Conservation (phyloP, 768 basidiomycete genomes). For the Floccularia luteovirens region DNA sequence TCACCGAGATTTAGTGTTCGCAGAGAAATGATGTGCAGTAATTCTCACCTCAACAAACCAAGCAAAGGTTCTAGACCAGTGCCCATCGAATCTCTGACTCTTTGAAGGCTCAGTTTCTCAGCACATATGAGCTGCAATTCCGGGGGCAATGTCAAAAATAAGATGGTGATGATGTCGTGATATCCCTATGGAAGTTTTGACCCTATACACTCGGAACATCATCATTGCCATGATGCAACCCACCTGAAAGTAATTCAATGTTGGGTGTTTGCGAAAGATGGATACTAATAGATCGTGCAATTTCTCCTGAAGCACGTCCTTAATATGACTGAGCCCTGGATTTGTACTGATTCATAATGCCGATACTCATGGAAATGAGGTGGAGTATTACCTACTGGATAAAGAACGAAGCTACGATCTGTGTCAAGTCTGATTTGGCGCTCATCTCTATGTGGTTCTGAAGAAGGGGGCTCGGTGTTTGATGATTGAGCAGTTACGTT, state of each 20-base stretch:
- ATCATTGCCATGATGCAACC: slow-evolving; percentile 2
- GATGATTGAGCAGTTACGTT: slow-evolving; percentile 1
- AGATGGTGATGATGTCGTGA: slow-evolving; percentile 85
- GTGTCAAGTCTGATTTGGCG: slow-evolving; percentile 86
- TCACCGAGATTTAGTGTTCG: not conserved
- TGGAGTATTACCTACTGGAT: slow-evolving; percentile 70
- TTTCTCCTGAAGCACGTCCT: slow-evolving; percentile 52
- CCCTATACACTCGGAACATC: not conserved
- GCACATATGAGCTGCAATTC: slow-evolving; percentile 48
- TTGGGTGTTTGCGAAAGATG: slow-evolving; percentile 65
- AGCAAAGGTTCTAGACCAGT: slow-evolving; percentile 76
- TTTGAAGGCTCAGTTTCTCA: slow-evolving; percentile 70
- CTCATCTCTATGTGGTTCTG: slow-evolving; percentile 61
- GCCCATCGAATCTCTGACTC: slow-evolving; percentile 88
- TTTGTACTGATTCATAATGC: not conserved
- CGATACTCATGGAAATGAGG: not conserved
- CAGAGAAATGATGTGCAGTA: not conserved
- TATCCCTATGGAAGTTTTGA: slow-evolving; percentile 56
- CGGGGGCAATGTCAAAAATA: slow-evolving; percentile 66
- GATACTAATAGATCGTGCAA: slow-evolving; percentile 69
- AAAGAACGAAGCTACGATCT: slow-evolving; percentile 88
- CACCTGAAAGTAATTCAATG: slow-evolving; percentile 81
- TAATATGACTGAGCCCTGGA: slow-evolving; percentile 20
- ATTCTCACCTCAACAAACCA: slow-evolving; percentile 59
- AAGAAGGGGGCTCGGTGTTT: slow-evolving; percentile 3